phyloP scores from a whole-genome alignment of 2,329 filamentous ascomycete species.

The Fusarium devonianum region DNA sequence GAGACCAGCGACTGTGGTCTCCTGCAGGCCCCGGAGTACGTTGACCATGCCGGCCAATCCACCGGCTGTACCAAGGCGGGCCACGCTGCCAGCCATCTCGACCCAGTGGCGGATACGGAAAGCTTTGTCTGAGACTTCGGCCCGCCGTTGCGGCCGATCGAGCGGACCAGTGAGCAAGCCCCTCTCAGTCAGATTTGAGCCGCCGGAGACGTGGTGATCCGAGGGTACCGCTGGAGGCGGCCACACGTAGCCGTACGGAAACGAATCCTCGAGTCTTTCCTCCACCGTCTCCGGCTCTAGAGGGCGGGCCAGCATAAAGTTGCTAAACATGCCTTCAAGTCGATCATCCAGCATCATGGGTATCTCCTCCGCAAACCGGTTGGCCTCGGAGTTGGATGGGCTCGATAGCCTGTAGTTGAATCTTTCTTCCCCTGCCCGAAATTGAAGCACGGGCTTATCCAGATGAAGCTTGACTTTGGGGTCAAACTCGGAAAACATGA shows the following conservation, averaged over 20 bases:
- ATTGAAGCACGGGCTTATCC: constrained; percentile 73
- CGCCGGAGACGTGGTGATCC: constrained; percentile 56
- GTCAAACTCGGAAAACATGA: constrained; percentile 76
- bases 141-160: constrained; percentile 55
- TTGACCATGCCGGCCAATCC: constrained; percentile 30
- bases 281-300: constrained; percentile 48
- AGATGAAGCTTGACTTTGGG: constrained; percentile 75
- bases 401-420: constrained; percentile 29
- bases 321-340: constrained; percentile 64
- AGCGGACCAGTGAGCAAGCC: constrained; percentile 36
- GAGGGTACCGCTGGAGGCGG: constrained; percentile 76
- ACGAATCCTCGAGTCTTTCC: constrained; percentile 42
- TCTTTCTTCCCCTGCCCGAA: constrained; percentile 48
- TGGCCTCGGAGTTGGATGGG: constrained; percentile 39
- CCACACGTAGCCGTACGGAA: constrained; percentile 70
- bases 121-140: constrained; percentile 70
- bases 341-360: constrained; percentile 59
- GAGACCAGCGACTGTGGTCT: constrained; percentile 23
- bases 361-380: constrained; percentile 58
- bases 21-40: constrained; percentile 26
- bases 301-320: constrained; percentile 71
- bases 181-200: constrained; percentile 31
- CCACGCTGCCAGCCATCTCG: constrained; percentile 60
- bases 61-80: constrained; percentile 41
- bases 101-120: constrained; percentile 83